Conservation (phyloP, 164 flowering plant species). For the Vitis labrusca region DNA sequence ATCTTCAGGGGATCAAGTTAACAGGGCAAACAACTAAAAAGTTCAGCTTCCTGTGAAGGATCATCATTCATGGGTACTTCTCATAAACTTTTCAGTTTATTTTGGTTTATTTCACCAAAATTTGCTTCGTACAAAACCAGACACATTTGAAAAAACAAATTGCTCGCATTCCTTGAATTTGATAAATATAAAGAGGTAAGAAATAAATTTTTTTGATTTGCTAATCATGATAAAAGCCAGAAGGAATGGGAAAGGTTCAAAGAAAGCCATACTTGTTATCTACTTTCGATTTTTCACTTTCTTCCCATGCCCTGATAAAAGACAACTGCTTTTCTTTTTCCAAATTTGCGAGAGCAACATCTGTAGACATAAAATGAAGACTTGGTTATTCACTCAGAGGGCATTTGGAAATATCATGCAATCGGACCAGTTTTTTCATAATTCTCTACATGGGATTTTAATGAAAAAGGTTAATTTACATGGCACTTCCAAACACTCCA, state of each 20-base stretch:
- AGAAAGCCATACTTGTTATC: slow-evolving; percentile 71
- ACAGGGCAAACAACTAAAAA: background rate
- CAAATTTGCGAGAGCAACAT: slow-evolving; percentile 66
- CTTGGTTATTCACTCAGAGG: background rate
- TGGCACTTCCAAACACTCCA: background rate
- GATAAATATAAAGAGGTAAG: too few relatives aligned
- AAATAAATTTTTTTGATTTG: too few relatives aligned
- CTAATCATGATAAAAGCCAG: background rate
- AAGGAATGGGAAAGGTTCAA: background rate
- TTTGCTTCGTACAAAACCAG: too few relatives aligned
- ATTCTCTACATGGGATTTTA: too few relatives aligned
- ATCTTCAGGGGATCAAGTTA: background rate
- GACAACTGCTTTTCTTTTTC: slow-evolving; percentile 74
- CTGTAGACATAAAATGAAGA: slow-evolving; percentile 29
- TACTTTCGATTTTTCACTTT: slow-evolving; percentile 74
- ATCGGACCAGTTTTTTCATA: background rate
- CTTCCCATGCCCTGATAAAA: slow-evolving; percentile 93
- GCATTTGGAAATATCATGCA: background rate
- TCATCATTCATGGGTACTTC: background rate
- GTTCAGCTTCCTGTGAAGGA: background rate
- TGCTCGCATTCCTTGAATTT: too few relatives aligned
- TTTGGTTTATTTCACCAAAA: too few relatives aligned
- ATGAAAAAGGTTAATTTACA: too few relatives aligned
- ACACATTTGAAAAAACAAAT: too few relatives aligned
- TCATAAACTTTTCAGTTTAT: too few relatives aligned